These are phyloP conservation scores for Fusarium sp. DNA, from an alignment of 2,329 filamentous ascomycete genomes.

Conservation along the genomic window DNA sequence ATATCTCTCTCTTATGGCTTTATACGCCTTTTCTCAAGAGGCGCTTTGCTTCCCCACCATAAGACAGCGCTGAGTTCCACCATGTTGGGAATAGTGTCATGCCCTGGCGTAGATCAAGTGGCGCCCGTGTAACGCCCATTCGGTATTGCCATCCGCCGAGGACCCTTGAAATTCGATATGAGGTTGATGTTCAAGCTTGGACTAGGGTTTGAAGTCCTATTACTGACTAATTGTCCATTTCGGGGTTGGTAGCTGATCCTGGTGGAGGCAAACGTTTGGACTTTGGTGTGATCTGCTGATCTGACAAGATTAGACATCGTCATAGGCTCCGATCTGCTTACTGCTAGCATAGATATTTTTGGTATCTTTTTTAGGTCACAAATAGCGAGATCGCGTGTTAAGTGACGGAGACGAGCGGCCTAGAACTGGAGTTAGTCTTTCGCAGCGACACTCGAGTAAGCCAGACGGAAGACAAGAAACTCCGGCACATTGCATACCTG, in stretches of 20 bases:
- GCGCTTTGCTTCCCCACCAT: constrained; percentile 3
- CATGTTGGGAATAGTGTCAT: constrained; percentile 23
- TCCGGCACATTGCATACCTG: background rate
- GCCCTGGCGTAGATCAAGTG: constrained; percentile 3
- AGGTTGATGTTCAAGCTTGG: background rate
- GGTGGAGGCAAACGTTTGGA: background rate
- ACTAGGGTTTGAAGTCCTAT: background rate
- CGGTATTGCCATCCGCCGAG: background rate
- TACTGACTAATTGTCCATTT: background rate
- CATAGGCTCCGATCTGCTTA: background rate
- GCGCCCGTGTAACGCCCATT: background rate
- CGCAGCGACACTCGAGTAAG: background rate
- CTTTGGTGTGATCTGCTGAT: background rate
- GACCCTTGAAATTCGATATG: background rate
- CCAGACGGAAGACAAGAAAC: background rate
- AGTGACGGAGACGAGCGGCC: background rate
- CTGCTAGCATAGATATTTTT: background rate
- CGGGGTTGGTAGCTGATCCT: background rate
- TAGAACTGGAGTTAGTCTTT: background rate
- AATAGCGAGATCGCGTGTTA: background rate
- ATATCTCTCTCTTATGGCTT: background rate
- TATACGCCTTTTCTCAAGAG: background rate
- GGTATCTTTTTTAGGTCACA: background rate
- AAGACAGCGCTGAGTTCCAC: constrained; percentile 14
- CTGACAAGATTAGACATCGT: background rate